phyloP scores from a whole-genome alignment of 1,284 basidiomycete species.

The Apiotrichum sp. region DNA sequence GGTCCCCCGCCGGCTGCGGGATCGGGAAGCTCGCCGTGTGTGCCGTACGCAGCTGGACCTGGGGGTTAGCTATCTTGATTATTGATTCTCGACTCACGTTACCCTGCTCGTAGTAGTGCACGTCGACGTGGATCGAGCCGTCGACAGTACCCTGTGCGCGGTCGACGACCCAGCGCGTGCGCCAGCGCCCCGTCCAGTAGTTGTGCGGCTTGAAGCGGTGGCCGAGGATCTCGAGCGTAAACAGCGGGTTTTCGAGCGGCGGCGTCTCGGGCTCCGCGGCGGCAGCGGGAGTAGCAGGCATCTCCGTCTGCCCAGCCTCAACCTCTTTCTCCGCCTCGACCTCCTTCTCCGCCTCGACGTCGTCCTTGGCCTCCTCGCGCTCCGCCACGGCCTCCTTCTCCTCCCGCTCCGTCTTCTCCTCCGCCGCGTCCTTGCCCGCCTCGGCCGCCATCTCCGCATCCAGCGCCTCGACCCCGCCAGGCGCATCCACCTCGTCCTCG shows the following conservation, averaged over 20 bases:
- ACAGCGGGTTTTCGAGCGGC: conserved; percentile 48
- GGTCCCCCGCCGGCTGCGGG: conserved; percentile 55
- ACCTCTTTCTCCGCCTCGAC: conserved; percentile 6
- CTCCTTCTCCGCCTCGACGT: conserved; percentile 9
- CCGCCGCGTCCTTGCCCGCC: conserved; percentile 2
- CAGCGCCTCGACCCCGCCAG: neutral
- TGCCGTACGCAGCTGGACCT: conserved; percentile 81
- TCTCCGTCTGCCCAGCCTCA: neutral
- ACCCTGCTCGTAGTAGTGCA: conserved; percentile 95
- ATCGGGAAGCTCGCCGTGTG: conserved; percentile 62
- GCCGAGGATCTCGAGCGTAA: conserved; percentile 73
- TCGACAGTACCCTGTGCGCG: conserved; percentile 33
- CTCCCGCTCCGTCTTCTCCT: neutral
- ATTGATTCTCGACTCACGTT: conserved; percentile 57
- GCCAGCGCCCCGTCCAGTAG: conserved; percentile 88
- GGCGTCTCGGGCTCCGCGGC: neutral
- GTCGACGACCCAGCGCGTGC: conserved; percentile 53
- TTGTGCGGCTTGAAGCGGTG: conserved; percentile 90
- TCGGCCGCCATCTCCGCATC: neutral
- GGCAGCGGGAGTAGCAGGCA: neutral
- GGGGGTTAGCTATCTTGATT: neutral
- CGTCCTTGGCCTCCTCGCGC: conserved; percentile 10
- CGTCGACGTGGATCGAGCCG: conserved; percentile 67
- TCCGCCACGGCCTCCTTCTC: conserved; percentile 2
- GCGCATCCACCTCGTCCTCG: neutral